Percentiles rank a stretch among this genome's conserved stretches.
These are phyloP conservation scores for Oldenlandia corymbosa DNA, from an alignment of 257 asterid genomes.

Conservation along the genomic window DNA sequence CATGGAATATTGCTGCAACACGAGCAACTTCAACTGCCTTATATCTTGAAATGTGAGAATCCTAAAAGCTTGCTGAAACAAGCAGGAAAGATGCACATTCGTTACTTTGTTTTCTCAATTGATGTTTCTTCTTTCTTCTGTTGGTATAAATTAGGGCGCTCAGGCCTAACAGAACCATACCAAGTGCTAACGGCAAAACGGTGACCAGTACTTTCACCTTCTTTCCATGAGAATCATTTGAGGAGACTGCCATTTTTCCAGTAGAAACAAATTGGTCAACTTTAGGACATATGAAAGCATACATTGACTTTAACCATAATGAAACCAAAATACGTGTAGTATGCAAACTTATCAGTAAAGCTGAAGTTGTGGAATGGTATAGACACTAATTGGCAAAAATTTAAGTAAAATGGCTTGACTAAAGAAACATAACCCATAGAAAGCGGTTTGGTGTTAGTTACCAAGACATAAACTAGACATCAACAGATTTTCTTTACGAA, in stretches of 20 bases:
- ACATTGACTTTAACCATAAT: no score
- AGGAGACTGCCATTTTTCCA: no score
- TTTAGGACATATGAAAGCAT: not conserved
- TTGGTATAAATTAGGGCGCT: not conserved
- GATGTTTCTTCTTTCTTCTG: conserved; percentile 4
- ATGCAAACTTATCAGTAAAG: no score
- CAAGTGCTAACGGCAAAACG: conserved; percentile 2
- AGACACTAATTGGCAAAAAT: no score
- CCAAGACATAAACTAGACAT: no score
- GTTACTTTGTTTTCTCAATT: conserved; percentile 9
- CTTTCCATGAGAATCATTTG: not conserved
- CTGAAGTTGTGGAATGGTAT: no score
- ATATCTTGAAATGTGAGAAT: not conserved
- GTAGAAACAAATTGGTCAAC: not conserved
- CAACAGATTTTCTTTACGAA: no score
- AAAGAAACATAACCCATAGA: no score
- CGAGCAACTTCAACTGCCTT: not conserved
- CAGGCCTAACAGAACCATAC: conserved; percentile 11
- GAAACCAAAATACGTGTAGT: no score
- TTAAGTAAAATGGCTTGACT: no score
- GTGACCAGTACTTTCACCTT: not conserved
- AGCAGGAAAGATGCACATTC: not conserved
- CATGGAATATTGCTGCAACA: conserved; percentile 10
- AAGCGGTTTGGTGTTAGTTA: no score
- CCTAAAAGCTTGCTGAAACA: not conserved